Base-by-base conservation (phyloP, 805 yeast species). In the Ascoidea asiatica region DNA sequence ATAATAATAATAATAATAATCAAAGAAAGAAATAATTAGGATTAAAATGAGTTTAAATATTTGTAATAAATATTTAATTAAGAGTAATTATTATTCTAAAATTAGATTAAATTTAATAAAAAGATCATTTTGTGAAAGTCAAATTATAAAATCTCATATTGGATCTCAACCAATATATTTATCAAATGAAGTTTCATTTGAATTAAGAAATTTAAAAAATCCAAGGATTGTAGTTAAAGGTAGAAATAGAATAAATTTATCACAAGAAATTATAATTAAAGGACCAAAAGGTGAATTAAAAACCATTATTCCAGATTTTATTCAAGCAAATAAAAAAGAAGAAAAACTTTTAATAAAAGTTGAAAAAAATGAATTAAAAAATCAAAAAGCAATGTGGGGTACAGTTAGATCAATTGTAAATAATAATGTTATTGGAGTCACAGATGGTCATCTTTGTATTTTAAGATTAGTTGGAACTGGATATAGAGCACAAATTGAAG, bases 401-500 rank as follows among this genome's bases (percentile, higher is more conserved):
- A 92, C 97, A 5, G 72, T 81, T 43, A 75, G 98, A 59, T 72
- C 94, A 0, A 68, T 81, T 47, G 60, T 92, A 41, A 76, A 79
- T 55, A 90, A 90, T 64, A 75, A 82, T 52, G 71, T 90, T 22
- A 67, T 75, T 36, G 99, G 99, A 43, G 95, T 88, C 37, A 78
- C 87, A 38, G 97, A 89, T 54, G 97, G 97, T 13, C 97, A 92
- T 60, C 63, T 87, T 49, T 77, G 92, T 21, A 82, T 89, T 45
- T 70, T 92, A 50, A 84, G 79, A 63, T 81, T 92, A 52, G 94
- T 87, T 17, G 99, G 99, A 52, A 90, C 97, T 11, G 99, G 99
- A 60, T 92, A 84, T 73, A 79, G 97, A 64, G 95, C 94, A 2
- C 70, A 75, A 48, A 58, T 90, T 18, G 94, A 85, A 53, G 73